These are phyloP conservation scores for Naumovozyma dairenensis DNA, from an alignment of 805 yeast species.

Conservation along the genomic window DNA sequence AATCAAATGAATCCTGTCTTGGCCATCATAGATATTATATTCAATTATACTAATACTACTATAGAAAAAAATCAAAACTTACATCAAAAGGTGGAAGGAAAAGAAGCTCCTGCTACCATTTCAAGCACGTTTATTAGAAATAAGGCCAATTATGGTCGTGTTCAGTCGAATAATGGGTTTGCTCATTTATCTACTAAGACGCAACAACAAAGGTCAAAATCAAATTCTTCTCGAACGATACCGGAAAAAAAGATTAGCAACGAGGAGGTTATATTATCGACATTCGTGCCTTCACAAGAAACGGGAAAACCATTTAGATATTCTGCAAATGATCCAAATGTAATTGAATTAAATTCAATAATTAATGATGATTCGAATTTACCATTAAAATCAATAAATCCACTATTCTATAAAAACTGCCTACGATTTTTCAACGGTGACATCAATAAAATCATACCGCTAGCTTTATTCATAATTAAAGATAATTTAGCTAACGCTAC, in stretches of 20 bases:
- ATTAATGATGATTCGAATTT: constrained; percentile 31
- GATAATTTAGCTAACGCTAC: background rate
- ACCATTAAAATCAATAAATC: constrained; percentile 29
- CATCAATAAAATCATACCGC: constrained; percentile 9
- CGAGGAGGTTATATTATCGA: no score
- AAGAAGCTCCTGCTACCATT: background rate
- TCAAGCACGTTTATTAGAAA: background rate
- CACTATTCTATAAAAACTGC: constrained; percentile 32
- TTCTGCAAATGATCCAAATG: constrained; percentile 15
- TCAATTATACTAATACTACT: constrained; percentile 5
- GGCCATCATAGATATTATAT: constrained; percentile 32
- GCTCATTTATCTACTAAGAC: constrained; percentile 7
- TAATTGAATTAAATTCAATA: constrained; percentile 28
- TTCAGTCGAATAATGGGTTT: constrained; percentile 26
- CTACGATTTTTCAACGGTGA: constrained; percentile 39
- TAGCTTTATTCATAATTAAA: background rate
- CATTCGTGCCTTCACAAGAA: no score
- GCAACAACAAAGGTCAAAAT: background rate
- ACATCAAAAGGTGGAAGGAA: background rate
- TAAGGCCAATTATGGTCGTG: constrained; percentile 15
- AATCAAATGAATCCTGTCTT: constrained; percentile 21
- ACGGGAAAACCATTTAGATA: constrained; percentile 3
- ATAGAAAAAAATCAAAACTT: background rate
- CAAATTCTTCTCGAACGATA: background rate
- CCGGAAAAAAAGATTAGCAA: background rate